phyloP scores from a whole-genome alignment of 441 rosid genomes.

The Brassica balearica region DNA sequence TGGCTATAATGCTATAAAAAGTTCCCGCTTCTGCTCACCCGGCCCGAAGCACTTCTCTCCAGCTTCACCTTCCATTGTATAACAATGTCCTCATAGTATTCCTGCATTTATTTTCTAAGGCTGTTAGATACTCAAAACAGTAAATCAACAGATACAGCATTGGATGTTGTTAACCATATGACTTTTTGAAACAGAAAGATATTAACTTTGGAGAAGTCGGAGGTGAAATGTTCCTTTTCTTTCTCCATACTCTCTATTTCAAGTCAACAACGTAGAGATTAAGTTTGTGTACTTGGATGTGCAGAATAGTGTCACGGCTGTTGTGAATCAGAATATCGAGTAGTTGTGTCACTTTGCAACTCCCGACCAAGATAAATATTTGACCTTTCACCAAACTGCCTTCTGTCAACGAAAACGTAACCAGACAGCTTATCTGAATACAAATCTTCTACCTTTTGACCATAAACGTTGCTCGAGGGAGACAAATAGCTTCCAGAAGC shows the following conservation, averaged over 20 bases:
- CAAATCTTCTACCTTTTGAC: conserved; percentile 75
- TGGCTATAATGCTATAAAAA: conserved; percentile 60
- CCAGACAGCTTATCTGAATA: conserved; percentile 78
- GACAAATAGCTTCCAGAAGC: conserved; percentile 70
- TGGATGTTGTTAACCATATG: neutral
- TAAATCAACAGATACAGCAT: neutral
- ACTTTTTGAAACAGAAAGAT: neutral
- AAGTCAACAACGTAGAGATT: conserved; percentile 19
- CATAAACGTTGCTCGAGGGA: conserved; percentile 73
- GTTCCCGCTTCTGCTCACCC: conserved; percentile 88
- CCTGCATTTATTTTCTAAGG: conserved; percentile 49
- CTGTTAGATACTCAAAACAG: neutral
- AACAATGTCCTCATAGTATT: conserved; percentile 84
- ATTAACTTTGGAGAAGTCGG: conserved; percentile 72
- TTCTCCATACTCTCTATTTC: conserved; percentile 70
- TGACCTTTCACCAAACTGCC: conserved; percentile 79
- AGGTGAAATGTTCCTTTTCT: conserved; percentile 68
- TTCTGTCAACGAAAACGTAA: conserved; percentile 72
- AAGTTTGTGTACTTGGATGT: too few relatives aligned
- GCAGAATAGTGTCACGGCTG: neutral
- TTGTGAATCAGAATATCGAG: conserved; percentile 62
- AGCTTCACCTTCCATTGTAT: conserved; percentile 93
- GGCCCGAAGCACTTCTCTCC: conserved; percentile 55
- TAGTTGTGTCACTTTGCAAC: conserved; percentile 68
- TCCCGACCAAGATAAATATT: conserved; percentile 77